A percentile compares a stretch with the other conserved stretches of the same genome.
These are phyloP conservation scores for Debaryomycetaceae sp. DNA, from an alignment of 1,139 yeast genomes.

Conservation along the genomic window DNA sequence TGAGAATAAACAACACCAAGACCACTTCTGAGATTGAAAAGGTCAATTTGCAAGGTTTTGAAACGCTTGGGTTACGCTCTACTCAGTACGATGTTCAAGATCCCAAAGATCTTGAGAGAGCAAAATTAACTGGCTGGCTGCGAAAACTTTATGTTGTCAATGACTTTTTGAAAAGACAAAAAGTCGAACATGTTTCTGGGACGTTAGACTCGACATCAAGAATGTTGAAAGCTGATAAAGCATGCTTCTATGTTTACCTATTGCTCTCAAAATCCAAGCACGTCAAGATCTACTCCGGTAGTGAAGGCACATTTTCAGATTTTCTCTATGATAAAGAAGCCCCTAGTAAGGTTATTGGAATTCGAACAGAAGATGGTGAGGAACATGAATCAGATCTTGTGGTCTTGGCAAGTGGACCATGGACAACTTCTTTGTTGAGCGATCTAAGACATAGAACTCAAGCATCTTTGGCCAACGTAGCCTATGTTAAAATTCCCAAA, in stretches of 20 bases:
- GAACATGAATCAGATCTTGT: constrained; percentile 21
- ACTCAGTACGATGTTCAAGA: constrained; percentile 25
- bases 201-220: constrained; percentile 34
- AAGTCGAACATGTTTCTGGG: constrained; percentile 12
- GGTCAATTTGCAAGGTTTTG: constrained; percentile 18
- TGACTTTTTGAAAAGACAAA: constrained; percentile 3
- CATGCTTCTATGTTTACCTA: constrained; percentile 24
- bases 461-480: constrained; percentile 30
- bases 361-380: constrained; percentile 1
- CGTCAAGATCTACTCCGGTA: constrained; percentile 23
- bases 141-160: constrained; percentile 17
- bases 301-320: constrained; percentile 16
- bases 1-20: constrained; percentile 10
- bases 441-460: constrained; percentile 28
- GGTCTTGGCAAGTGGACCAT: constrained; percentile 36
- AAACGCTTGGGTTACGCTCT: constrained; percentile 21
- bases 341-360: constrained; percentile 1
- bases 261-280: constrained; percentile 24
- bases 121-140: constrained; percentile 18
- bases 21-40: constrained; percentile 17
- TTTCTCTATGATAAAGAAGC: constrained; percentile 10
- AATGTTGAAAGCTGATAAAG: constrained; percentile 31
- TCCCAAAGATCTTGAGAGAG: constrained; percentile 21
- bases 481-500: constrained; percentile 23
- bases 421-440: constrained; percentile 31